phyloP scores from a whole-genome alignment of 768 basidiomycete species.

The Favolaschia claudopus region DNA sequence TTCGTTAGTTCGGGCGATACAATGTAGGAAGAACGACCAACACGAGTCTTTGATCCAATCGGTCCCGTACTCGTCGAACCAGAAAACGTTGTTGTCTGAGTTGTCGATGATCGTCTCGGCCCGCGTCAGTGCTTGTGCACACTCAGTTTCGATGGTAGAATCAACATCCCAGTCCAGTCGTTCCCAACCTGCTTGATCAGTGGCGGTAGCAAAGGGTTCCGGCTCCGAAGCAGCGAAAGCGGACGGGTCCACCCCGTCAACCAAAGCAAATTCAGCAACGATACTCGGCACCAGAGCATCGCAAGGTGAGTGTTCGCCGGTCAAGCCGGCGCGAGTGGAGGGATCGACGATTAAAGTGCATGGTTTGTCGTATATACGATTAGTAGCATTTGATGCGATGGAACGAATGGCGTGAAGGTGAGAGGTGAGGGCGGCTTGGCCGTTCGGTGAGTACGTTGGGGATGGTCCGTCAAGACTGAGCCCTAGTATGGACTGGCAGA shows the following conservation, averaged over 20 bases:
- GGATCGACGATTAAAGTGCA: conserved; percentile 85
- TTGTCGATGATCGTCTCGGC: conserved; percentile 70
- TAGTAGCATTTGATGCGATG: conserved; percentile 65
- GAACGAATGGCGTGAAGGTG: conserved; percentile 80
- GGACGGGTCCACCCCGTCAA: conserved; percentile 63
- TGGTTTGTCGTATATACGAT: conserved; percentile 93
- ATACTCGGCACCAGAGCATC: conserved; percentile 92
- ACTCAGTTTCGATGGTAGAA: conserved; percentile 61
- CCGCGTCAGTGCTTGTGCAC: conserved; percentile 61
- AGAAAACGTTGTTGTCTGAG: conserved; percentile 85
- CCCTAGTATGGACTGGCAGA: conserved; percentile 79
- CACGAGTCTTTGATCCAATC: conserved; percentile 86
- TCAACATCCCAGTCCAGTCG: conserved; percentile 81
- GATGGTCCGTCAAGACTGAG: conserved; percentile 85
- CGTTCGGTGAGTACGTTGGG: conserved; percentile 42
- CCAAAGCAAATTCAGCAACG: conserved; percentile 82
- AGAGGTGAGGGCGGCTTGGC: conserved; percentile 59
- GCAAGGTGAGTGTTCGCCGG: conserved; percentile 90
- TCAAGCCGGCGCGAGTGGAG: conserved; percentile 83
- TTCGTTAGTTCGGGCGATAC: background rate
- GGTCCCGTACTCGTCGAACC: conserved; percentile 83
- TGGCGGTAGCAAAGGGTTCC: conserved; percentile 12
- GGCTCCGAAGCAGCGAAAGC: conserved; percentile 44
- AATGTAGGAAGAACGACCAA: conserved; percentile 43
- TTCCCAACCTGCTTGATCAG: conserved; percentile 52